These are phyloP conservation scores for Colletotrichum eremochloae DNA, from an alignment of 2,329 filamentous ascomycete genomes.

Conservation along the genomic window DNA sequence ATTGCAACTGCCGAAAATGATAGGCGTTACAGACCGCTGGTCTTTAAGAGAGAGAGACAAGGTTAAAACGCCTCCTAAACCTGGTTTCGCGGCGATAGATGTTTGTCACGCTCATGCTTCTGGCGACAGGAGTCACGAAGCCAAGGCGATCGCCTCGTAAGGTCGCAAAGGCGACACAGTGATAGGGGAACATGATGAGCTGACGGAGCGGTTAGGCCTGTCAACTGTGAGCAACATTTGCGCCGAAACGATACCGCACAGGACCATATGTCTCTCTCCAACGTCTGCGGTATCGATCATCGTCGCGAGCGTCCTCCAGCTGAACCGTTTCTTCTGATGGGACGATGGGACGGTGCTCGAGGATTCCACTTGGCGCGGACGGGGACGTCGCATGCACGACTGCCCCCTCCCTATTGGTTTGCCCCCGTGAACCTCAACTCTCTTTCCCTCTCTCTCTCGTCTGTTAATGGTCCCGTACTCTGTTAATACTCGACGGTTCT, in stretches of 20 bases:
- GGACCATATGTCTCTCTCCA: background rate
- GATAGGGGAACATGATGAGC: background rate
- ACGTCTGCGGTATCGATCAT: background rate
- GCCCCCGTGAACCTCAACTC: background rate
- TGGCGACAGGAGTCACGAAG: background rate
- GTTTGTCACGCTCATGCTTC: conserved; percentile 26
- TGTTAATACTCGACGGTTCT: too few relatives aligned
- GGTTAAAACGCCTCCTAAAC: conserved; percentile 15
- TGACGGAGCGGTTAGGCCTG: background rate
- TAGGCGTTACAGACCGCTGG: conserved; percentile 4
- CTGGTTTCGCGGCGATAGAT: conserved; percentile 27
- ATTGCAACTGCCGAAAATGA: conserved; percentile 21
- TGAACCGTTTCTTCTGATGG: conserved; percentile 17
- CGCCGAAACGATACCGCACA: background rate
- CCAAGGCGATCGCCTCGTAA: background rate
- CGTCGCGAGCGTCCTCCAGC: background rate
- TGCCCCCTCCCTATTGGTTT: background rate
- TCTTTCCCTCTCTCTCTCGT: too few relatives aligned
- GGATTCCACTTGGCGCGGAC: background rate
- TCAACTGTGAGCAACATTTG: background rate
- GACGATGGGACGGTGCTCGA: conserved; percentile 18
- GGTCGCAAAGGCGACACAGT: background rate
- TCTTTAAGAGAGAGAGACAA: background rate
- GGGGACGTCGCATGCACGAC: background rate
- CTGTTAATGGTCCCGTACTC: background rate